These are phyloP conservation scores for Wallacemonas rigidus DNA, from an alignment of 208 protist genomes.

Conservation along the genomic window DNA sequence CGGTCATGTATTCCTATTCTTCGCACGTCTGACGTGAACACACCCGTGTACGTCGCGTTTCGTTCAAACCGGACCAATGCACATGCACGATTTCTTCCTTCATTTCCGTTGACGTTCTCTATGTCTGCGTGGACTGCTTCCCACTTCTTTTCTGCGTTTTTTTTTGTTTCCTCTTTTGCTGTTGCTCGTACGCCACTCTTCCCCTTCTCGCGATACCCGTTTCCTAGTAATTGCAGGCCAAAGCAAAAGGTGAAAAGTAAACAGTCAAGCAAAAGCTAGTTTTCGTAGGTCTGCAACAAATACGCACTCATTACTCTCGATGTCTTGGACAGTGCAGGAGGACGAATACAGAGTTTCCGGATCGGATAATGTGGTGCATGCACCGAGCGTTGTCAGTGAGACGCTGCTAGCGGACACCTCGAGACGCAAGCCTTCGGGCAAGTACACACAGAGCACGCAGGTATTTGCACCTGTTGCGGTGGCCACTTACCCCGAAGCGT, in stretches of 20 bases:
- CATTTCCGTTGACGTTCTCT: too few relatives aligned
- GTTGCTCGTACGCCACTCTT: not conserved
- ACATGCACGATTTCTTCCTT: too few relatives aligned
- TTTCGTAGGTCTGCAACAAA: not conserved
- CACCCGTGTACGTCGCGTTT: too few relatives aligned
- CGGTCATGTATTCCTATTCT: too few relatives aligned
- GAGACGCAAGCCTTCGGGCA: conserved; percentile 31
- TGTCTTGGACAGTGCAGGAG: conserved; percentile 88
- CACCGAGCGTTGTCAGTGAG: conserved; percentile 1
- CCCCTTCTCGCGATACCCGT: too few relatives aligned
- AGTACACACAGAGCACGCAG: conserved; percentile 83
- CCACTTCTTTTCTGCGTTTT: not conserved
- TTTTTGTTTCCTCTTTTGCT: not conserved
- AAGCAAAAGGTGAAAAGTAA: not conserved
- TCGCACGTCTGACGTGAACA: too few relatives aligned
- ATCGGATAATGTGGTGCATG: conserved; percentile 28
- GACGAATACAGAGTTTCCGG: conserved; percentile 73
- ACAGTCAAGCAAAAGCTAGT: not conserved
- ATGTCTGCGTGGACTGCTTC: not conserved
- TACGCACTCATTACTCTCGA: not conserved
- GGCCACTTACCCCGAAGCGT: conserved; percentile 40
- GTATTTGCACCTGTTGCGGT: conserved; percentile 58
- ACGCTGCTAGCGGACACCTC: not conserved
- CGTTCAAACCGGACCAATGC: too few relatives aligned
- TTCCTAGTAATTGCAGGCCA: too few relatives aligned